These are phyloP conservation scores for Volvox carteri DNA, from an alignment of 163 green algal species.

Conservation along the genomic window DNA sequence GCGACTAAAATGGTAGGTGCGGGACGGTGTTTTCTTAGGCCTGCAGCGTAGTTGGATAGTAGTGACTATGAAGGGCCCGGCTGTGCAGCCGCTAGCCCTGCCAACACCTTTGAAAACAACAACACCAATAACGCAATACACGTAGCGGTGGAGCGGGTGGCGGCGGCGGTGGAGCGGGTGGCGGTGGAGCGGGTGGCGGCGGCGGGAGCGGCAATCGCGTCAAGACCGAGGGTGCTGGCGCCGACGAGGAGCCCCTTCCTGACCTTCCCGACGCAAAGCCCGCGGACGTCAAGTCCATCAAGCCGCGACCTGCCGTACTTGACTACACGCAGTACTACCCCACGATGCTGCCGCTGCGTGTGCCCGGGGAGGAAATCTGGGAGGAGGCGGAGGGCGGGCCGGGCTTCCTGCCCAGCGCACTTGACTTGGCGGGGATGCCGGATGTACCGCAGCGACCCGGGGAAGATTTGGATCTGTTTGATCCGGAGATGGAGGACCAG, in stretches of 20 bases:
- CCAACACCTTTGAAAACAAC: too few relatives aligned
- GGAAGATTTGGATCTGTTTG: constrained; percentile 31
- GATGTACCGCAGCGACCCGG: constrained; percentile 5
- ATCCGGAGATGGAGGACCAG: constrained; percentile 43
- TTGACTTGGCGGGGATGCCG: constrained; percentile 41
- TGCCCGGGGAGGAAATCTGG: constrained; percentile 54
- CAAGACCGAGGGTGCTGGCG: background rate
- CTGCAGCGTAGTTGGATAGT: too few relatives aligned
- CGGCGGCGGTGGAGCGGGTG: constrained; percentile 16
- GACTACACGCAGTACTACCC: constrained; percentile 82
- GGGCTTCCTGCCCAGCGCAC: background rate
- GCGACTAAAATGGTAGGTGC: too few relatives aligned
- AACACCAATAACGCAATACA: too few relatives aligned
- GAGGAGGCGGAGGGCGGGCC: constrained; percentile 37
- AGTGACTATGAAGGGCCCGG: too few relatives aligned
- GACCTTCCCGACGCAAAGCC: constrained; percentile 15
- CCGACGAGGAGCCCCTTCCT: background rate
- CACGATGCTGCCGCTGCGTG: constrained; percentile 71
- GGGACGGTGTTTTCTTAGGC: too few relatives aligned
- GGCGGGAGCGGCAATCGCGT: background rate
- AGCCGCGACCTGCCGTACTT: constrained; percentile 53
- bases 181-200: constrained; percentile 2
- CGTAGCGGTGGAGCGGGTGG: too few relatives aligned
- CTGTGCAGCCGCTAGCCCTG: too few relatives aligned
- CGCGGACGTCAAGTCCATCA: background rate